Evolutionary conservation across 225 moss, liverwort and hornwort genomes (phyloP).

Genomic region (Neckera pumila): DNA sequence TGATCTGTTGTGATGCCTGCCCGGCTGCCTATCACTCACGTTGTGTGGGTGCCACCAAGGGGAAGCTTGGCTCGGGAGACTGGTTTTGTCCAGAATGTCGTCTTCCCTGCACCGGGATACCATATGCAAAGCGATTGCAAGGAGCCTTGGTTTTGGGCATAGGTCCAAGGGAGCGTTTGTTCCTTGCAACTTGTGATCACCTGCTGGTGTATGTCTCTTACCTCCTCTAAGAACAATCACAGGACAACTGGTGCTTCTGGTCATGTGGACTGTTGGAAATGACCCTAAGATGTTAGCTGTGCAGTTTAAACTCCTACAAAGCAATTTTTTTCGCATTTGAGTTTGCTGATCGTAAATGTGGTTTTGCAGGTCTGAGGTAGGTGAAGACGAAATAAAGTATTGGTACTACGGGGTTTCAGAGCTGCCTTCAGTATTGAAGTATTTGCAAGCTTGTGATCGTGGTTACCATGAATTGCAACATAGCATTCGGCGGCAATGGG

Average conservation of each 20-base stretch:
- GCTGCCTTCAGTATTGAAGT: slow-evolving; percentile 26
- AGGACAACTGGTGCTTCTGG: not conserved
- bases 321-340: not conserved
- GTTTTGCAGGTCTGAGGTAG: slow-evolving; percentile 24
- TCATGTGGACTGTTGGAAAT: not conserved
- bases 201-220: slow-evolving; percentile 73
- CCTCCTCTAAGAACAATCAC: not conserved
- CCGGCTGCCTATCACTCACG: slow-evolving; percentile 96
- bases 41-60: slow-evolving; percentile 78
- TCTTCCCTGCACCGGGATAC: slow-evolving; percentile 39
- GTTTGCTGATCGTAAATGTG: not conserved
- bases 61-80: slow-evolving; percentile 65
- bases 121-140: slow-evolving; percentile 58
- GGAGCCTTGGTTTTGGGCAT: slow-evolving; percentile 64
- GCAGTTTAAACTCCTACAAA: not conserved
- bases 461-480: slow-evolving; percentile 23
- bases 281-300: not conserved
- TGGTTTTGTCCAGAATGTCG: slow-evolving; percentile 98
- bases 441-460: slow-evolving; percentile 31
- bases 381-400: slow-evolving; percentile 11
- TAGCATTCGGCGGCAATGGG: slow-evolving; percentile 44
- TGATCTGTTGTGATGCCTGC: slow-evolving; percentile 98
- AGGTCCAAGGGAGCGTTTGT: slow-evolving; percentile 47
- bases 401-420: slow-evolving; percentile 45
- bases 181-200: slow-evolving; percentile 59